phyloP scores from a whole-genome alignment of 2,329 filamentous ascomycete species.

The Ilyonectria robusta region DNA sequence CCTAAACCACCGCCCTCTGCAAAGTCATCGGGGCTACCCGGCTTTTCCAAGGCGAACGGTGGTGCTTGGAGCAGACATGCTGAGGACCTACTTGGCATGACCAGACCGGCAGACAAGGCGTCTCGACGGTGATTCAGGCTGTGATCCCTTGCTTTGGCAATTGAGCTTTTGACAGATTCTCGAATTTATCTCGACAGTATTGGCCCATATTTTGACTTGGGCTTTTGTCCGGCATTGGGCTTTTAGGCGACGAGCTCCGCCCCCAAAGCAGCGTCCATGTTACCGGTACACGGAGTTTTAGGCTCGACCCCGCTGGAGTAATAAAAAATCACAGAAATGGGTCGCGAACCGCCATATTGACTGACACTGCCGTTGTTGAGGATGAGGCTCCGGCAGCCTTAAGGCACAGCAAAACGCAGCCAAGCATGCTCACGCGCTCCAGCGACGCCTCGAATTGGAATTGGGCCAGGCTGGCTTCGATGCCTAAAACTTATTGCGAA shows the following conservation, averaged over 20 bases:
- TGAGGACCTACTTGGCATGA: conserved; percentile 74
- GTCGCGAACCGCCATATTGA: conserved; percentile 9
- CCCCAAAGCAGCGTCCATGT: background rate
- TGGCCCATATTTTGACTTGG: background rate
- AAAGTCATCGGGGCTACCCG: conserved; percentile 50
- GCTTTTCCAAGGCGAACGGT: conserved; percentile 65
- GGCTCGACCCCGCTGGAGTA: background rate
- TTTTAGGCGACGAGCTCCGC: background rate
- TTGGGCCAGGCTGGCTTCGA: conserved; percentile 7
- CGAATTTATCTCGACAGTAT: background rate
- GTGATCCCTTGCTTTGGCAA: background rate
- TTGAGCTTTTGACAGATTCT: background rate
- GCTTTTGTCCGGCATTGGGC: background rate
- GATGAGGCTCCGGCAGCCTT: conserved; percentile 26
- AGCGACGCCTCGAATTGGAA: background rate
- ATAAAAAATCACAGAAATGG: conserved; percentile 11
- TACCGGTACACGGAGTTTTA: background rate
- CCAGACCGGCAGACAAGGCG: conserved; percentile 61
- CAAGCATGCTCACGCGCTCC: conserved; percentile 3
- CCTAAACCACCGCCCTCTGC: conserved; percentile 8
- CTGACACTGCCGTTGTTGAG: conserved; percentile 3
- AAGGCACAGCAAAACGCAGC: conserved; percentile 2
- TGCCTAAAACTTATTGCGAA: background rate
- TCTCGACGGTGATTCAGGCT: conserved; percentile 15
- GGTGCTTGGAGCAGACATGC: conserved; percentile 81